Base-by-base conservation (phyloP, 768 basidiomycete genomes). In the Psilocybe sp. region DNA sequence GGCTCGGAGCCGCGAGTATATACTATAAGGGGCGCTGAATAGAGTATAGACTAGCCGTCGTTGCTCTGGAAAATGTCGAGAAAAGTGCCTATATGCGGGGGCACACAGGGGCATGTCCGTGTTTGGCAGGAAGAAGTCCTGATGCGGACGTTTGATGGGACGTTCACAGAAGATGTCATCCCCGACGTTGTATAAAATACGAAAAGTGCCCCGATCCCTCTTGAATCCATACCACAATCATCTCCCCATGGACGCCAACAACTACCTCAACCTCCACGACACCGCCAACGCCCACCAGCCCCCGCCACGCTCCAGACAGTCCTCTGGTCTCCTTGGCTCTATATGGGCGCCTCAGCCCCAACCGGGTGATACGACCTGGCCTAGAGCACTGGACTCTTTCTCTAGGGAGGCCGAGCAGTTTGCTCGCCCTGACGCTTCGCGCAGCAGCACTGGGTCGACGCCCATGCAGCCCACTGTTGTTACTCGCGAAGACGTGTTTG, bases 301-400 rank as follows among this genome's bases (percentile, higher is more conserved):
- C 23, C 23, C 23, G 34, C 70, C 73, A 44, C 74, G 72, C 57
- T 58, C 67, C 31, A 71, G 78, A 19, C 72, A 70, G 50, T 61
- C 65, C 11, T 60, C 70, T 35, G 73, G 74, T 6, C 70, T 74
- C 41, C 59, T 71, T 49, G 75, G 75, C 12, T 89, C 87, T 44
- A 91, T 92, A 54, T 92, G 89, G 89, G 89, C 89, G 1, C 89
- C 89, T 7, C 87, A 85, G 62, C 85, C 87, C 3, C 87, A 85
- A 64, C 79, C 79, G 5, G 76, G 79, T 13, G 84, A 84, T 15
- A 61, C 73, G 5, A 77, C 81, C 11, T 92, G 89, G 89, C 85
- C 87, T 16, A 75, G 74, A 52, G 72, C 84, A 34, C 68, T 86
- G 33, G 84, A 85, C 51, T 69, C 84, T 4, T 84, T 84, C 58